Evolutionary conservation across 2,329 filamentous ascomycete species (phyloP).

Genomic region (Epichloe hybrida): DNA sequence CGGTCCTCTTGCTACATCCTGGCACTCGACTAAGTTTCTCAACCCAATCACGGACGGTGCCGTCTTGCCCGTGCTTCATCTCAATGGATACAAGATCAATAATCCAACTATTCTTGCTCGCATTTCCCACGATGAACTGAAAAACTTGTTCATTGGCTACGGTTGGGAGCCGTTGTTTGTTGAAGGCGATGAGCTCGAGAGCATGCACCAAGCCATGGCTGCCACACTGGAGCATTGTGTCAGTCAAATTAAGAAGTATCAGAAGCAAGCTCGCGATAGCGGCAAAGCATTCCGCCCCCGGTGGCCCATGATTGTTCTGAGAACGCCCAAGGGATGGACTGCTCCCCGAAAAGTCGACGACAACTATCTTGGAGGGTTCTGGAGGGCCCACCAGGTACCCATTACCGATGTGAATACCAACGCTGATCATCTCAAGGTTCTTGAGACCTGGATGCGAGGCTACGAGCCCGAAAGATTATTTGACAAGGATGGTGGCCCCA

Average conservation of each 20-base stretch:
- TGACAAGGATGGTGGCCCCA: slow-evolving; percentile 47
- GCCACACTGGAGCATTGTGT: slow-evolving; percentile 62
- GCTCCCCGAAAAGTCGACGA: slow-evolving; percentile 58
- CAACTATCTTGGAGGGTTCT: slow-evolving; percentile 63
- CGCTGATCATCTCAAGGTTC: slow-evolving; percentile 48
- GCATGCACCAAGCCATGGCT: slow-evolving; percentile 75
- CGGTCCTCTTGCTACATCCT: slow-evolving; percentile 62
- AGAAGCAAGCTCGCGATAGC: slow-evolving; percentile 58
- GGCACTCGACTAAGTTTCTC: slow-evolving; percentile 74
- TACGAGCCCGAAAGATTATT: slow-evolving; percentile 65
- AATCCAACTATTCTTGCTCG: slow-evolving; percentile 63
- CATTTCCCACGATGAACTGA: slow-evolving; percentile 60
- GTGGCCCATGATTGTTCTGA: slow-evolving; percentile 70
- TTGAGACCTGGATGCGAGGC: slow-evolving; percentile 65
- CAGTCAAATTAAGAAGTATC: slow-evolving; percentile 51
- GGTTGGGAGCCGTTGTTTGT: slow-evolving; percentile 73
- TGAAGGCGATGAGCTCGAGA: slow-evolving; percentile 57
- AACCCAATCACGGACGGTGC: slow-evolving; percentile 68
- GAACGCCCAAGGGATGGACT: slow-evolving; percentile 71
- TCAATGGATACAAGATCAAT: slow-evolving; percentile 81
- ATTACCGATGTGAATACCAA: slow-evolving; percentile 57
- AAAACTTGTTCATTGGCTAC: slow-evolving; percentile 56
- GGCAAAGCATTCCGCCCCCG: slow-evolving; percentile 58
- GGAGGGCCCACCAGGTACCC: slow-evolving; percentile 66
- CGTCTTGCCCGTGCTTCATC: slow-evolving; percentile 62